Base-by-base conservation (phyloP, 1,139 yeast species). In the Insectozyma bohioensis region DNA sequence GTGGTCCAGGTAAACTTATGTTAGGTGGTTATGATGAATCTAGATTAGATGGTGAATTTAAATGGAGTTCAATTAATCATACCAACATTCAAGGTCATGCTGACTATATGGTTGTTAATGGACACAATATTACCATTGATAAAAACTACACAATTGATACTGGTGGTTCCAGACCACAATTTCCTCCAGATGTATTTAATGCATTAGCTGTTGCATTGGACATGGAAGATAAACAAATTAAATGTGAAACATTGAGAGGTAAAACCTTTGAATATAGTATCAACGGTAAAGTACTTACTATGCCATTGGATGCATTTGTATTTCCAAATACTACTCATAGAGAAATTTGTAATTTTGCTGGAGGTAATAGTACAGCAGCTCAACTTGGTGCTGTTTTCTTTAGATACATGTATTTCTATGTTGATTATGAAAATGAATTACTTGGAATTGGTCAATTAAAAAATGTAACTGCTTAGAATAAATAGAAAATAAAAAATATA, bases 371-470 rank as follows among this genome's bases (percentile, higher is more conserved):
- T 12, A 11, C 20, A n/a, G 6, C 18, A 17, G 12, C 23, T 17
- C 12, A 5, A 9, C 51, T 67, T 24, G 66, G 65, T 34, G 71
- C 78, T n/a, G 63, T 60, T 28, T 55, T 67, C 20, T 54, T 46
- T 35, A 78, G 72, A 45, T 54, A 61, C 35, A 67, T 61, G 24
- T 75, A 77, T 4, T 42, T 37, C 40, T 64, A 59, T 3, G 48
- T 46, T 15, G 63, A 57, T 20, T 54, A 5, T 8, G 33, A 30
- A 9, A 24, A 18, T 2, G 17, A 16, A 9, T 9, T 10, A 11
- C 8, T 30, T 24, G 33, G 33, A 6, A 14, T 28, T 20, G 30
- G 19, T 20, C 24, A 20, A 13, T 28, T 28, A 9, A 28, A 20
- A 14, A 14, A 21, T 15, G 20, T 49, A 7, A 68, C 68, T 2